Evolutionary conservation across 345 rosid genomes (phyloP).

Genomic region (Combretum micranthum): DNA sequence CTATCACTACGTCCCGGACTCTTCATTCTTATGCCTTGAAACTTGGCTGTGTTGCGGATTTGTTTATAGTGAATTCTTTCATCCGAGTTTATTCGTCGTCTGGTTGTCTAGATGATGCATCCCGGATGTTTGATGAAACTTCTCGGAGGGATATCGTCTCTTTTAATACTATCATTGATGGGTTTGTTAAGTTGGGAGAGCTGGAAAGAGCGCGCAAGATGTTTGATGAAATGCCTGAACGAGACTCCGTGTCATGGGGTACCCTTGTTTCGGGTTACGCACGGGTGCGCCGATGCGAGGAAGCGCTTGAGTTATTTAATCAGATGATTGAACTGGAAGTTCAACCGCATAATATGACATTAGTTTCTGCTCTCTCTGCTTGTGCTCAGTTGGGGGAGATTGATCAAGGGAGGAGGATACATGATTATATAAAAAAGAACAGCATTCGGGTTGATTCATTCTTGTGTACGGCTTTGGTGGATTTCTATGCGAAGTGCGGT

Average conservation of each 20-base stretch:
- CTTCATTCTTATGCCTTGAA: conserved; percentile 46
- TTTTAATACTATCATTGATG: conserved; percentile 52
- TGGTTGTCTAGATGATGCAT: conserved; percentile 20
- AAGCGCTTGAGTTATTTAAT: conserved; percentile 43
- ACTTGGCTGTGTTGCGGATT: conserved; percentile 47
- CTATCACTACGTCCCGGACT: conserved; percentile 16
- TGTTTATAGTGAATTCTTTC: conserved; percentile 48
- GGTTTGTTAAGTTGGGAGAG: conserved; percentile 48
- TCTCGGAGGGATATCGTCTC: conserved; percentile 47
- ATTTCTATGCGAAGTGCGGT: conserved; percentile 65
- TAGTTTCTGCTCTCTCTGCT: conserved; percentile 79
- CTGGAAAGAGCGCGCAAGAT: conserved; percentile 34
- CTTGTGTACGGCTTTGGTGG: conserved; percentile 60
- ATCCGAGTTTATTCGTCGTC: conserved; percentile 21
- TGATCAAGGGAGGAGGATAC: conserved; percentile 47
- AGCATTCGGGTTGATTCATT: conserved; percentile 39
- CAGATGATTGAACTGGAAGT: conserved; percentile 35
- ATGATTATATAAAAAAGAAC: conserved; percentile 26
- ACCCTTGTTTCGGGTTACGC: conserved; percentile 61
- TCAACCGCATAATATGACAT: conserved; percentile 42
- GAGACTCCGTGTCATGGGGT: conserved; percentile 68
- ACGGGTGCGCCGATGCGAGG: conserved; percentile 23
- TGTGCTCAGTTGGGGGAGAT: conserved; percentile 59
- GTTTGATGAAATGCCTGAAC: conserved; percentile 49
- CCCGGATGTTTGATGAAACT: conserved; percentile 43